A percentile compares a stretch with the other conserved stretches of the same genome.
These are phyloP conservation scores for Aspergillus homomorphus DNA, from an alignment of 495 filamentous ascomycete species.

Conservation along the genomic window DNA sequence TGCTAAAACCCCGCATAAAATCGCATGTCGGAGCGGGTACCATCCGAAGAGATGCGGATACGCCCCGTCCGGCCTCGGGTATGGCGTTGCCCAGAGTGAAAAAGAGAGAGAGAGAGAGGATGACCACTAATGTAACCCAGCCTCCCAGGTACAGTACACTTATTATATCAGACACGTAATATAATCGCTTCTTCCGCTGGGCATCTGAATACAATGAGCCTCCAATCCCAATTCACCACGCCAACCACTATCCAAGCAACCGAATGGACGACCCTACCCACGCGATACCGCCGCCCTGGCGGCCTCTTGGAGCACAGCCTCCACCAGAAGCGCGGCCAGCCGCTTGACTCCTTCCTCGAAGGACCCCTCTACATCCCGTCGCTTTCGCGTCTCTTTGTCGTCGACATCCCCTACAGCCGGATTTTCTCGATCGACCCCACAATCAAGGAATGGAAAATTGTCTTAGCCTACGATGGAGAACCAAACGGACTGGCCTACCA, in stretches of 20 bases:
- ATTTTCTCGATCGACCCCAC: slow-evolving; percentile 9
- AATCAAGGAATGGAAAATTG: slow-evolving; percentile 1
- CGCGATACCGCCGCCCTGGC: slow-evolving; percentile 1
- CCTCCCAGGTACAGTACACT: too few relatives aligned
- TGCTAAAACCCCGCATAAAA: too few relatives aligned
- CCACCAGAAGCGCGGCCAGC: slow-evolving; percentile 12
- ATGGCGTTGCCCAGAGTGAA: neutral
- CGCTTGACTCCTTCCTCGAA: slow-evolving; percentile 16
- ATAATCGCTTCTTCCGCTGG: too few relatives aligned
- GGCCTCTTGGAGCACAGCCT: slow-evolving; percentile 1
- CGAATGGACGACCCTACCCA: neutral
- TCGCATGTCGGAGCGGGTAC: neutral
- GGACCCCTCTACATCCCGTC: slow-evolving; percentile 5
- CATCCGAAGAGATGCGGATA: neutral
- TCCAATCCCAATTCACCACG: neutral
- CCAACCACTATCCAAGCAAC: neutral
- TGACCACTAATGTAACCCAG: too few relatives aligned
- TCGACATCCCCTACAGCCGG: slow-evolving; percentile 12
- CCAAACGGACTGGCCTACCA: slow-evolving; percentile 5
- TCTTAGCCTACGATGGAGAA: neutral
- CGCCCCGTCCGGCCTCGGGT: too few relatives aligned
- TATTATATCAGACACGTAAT: too few relatives aligned
- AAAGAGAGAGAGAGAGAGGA: neutral
- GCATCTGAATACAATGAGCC: too few relatives aligned
- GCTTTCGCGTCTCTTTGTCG: slow-evolving; percentile 7